phyloP scores from a whole-genome alignment of 2,329 filamentous ascomycete species.

The Colletotrichum karsti region DNA sequence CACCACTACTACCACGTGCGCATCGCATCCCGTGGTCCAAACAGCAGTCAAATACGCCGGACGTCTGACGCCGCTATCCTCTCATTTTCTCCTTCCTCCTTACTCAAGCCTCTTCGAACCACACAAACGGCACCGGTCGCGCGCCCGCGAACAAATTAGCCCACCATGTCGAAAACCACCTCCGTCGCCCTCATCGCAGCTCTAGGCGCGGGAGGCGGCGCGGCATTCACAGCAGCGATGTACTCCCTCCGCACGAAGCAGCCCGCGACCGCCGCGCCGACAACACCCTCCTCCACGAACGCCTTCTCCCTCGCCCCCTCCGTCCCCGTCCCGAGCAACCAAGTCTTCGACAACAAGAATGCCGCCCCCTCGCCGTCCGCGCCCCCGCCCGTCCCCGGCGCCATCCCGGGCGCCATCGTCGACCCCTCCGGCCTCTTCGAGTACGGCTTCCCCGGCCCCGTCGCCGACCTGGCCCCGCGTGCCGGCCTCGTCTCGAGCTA shows the following conservation, averaged over 20 bases:
- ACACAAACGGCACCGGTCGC: neutral
- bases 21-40: slow-evolving; percentile 14
- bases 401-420: slow-evolving; percentile 59
- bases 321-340: slow-evolving; percentile 64
- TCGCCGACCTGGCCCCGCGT: slow-evolving; percentile 82
- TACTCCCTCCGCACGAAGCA: slow-evolving; percentile 61
- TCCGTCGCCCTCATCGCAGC: slow-evolving; percentile 76
- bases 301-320: slow-evolving; percentile 39
- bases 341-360: slow-evolving; percentile 50
- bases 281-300: slow-evolving; percentile 35
- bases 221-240: slow-evolving; percentile 76
- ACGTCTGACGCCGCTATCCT: neutral
- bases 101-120: neutral
- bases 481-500: slow-evolving; percentile 84
- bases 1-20: slow-evolving; percentile 28
- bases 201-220: slow-evolving; percentile 79
- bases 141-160: slow-evolving; percentile 13
- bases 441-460: slow-evolving; percentile 91
- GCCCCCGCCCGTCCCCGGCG: slow-evolving; percentile 35
- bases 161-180: slow-evolving; percentile 80
- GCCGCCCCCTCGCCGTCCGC: slow-evolving; percentile 34
- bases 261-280: slow-evolving; percentile 37
- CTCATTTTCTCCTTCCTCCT: neutral
- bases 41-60: slow-evolving; percentile 12
- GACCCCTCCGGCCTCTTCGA: slow-evolving; percentile 81